Percentiles rank a stretch among this genome's conserved stretches.
Conservation (phyloP, 306 rosid genomes). For the Carpinus viminea region DNA sequence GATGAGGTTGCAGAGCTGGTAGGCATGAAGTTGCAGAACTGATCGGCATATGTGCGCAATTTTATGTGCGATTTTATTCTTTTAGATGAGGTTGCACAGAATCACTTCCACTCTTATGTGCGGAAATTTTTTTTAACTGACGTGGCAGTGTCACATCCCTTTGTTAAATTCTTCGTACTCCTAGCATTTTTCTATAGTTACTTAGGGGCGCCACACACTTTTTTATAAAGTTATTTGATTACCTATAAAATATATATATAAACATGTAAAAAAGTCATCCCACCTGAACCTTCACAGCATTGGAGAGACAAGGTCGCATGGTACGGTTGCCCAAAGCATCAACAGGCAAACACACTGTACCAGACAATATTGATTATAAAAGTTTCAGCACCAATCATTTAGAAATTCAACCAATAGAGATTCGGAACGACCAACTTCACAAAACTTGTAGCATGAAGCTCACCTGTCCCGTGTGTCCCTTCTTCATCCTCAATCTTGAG, state of each 20-base stretch:
- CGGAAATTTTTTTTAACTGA: no score
- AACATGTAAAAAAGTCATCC: not conserved
- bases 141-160: no score
- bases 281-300: constrained; percentile 89
- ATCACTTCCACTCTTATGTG: no score
- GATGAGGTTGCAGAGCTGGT: no score
- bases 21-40: no score
- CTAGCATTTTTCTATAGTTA: no score
- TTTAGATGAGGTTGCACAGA: no score
- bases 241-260: not conserved
- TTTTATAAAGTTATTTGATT: no score
- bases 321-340: constrained; percentile 84
- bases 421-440: not conserved
- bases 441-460: constrained; percentile 16
- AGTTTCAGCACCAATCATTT: constrained; percentile 12
- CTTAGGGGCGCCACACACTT: no score
- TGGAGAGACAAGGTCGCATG: constrained; percentile 93
- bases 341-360: constrained; percentile 91
- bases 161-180: no score
- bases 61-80: no score
- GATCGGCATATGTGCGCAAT: no score
- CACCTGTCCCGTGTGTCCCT: constrained; percentile 91
- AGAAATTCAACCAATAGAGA: constrained; percentile 1
- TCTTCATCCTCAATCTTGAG: constrained; percentile 69
- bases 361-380: constrained; percentile 23